Evolutionary conservation across 768 basidiomycete genomes (phyloP).

Genomic region (Phaeotremella skinneri): DNA sequence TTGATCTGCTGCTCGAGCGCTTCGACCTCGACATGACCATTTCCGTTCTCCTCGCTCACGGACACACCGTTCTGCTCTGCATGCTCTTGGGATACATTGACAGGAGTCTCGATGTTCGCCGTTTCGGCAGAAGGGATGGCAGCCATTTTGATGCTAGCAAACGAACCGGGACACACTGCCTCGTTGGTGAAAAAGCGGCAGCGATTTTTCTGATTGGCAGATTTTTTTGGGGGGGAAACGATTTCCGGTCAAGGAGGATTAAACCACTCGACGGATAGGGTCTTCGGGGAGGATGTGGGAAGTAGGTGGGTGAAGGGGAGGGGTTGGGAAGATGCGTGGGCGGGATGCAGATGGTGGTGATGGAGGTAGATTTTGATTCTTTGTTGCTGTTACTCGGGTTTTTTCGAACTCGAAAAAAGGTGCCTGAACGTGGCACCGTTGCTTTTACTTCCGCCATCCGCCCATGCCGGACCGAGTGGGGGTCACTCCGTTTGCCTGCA

Average conservation of each 20-base stretch:
- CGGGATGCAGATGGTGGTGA: neutral
- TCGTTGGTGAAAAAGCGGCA: neutral
- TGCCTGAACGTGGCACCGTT: constrained; percentile 1
- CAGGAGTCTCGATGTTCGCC: neutral
- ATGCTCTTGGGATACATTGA: neutral
- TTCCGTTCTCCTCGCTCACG: neutral
- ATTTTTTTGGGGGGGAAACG: neutral
- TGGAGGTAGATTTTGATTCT: neutral
- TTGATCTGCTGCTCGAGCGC: constrained; percentile 6
- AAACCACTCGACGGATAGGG: neutral
- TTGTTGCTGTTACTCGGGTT: neutral
- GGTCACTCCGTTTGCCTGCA: no score
- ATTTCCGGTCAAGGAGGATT: neutral
- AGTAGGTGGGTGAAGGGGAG: neutral
- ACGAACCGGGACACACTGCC: neutral
- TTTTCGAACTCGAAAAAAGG: neutral
- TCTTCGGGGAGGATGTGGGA: neutral
- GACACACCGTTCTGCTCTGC: neutral
- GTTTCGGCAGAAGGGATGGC: neutral
- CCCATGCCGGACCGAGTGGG: no score
- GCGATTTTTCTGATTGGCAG: neutral
- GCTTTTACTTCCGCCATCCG: no score
- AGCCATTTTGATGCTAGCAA: neutral
- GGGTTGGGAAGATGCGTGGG: neutral
- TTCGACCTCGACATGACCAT: neutral